A percentile compares a stretch with the other conserved stretches of the same genome.
phyloP scores from a whole-genome alignment of 2,329 filamentous ascomycete species.

The Hypoxylon sp. region DNA sequence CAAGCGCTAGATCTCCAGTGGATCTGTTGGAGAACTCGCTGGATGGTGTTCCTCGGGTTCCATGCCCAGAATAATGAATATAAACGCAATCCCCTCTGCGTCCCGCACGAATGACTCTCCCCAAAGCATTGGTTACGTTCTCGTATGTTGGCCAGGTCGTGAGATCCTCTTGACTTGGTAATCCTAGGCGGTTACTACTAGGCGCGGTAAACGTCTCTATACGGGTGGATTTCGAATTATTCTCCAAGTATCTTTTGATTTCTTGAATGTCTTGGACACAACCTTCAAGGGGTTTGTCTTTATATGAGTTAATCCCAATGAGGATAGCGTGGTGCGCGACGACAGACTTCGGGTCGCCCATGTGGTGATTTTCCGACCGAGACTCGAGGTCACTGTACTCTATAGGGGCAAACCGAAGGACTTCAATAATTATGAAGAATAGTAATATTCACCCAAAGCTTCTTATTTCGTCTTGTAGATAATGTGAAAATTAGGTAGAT shows the following conservation, averaged over 20 bases:
- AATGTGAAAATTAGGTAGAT: no score
- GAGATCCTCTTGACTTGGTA: background rate
- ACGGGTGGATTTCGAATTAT: background rate
- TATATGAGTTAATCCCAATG: conserved; percentile 8
- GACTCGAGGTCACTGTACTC: no score
- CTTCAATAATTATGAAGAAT: no score
- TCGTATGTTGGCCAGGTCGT: background rate
- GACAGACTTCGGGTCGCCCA: no score
- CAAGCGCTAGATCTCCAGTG: conserved; percentile 7
- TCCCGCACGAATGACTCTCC: background rate
- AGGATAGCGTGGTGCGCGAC: conserved; percentile 1
- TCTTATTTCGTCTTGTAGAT: no score
- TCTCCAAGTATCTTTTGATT: background rate
- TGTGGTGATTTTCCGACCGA: no score
- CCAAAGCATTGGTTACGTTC: conserved; percentile 12
- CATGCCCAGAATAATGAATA: conserved; percentile 32
- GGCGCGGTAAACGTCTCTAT: background rate
- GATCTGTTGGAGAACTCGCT: background rate
- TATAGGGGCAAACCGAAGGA: no score
- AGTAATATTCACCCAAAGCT: no score
- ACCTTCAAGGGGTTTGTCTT: background rate
- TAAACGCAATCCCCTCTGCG: conserved; percentile 24
- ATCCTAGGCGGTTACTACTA: background rate
- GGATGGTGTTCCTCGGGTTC: conserved; percentile 4
- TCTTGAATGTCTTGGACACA: conserved; percentile 5